phyloP scores from a whole-genome alignment of 176 grass and related monocot genomes.

The Zea luxurians region DNA sequence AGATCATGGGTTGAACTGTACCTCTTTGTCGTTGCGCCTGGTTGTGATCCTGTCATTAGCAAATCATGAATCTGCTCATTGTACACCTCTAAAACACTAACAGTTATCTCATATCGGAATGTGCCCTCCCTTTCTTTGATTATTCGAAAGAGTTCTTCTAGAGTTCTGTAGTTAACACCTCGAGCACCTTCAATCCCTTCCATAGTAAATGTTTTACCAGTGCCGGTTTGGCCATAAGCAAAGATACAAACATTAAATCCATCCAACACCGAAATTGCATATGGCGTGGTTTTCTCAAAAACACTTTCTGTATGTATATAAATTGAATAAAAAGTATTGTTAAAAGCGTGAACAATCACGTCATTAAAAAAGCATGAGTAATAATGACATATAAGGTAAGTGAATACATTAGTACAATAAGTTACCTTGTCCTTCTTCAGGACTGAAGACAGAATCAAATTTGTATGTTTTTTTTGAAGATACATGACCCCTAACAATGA shows the following conservation, averaged over 20 bases:
- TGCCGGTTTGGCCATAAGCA: conserved; percentile 91
- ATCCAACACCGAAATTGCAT: conserved; percentile 89
- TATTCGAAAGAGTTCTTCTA: conserved; percentile 82
- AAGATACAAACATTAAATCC: conserved; percentile 97
- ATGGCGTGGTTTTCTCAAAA: conserved; percentile 73
- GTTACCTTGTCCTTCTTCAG: conserved; percentile 89
- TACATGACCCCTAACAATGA: conserved; percentile 82
- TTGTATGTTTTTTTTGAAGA: conserved; percentile 85
- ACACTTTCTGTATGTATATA: conserved; percentile 57
- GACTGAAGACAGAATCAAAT: conserved; percentile 83
- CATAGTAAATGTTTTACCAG: conserved; percentile 99
- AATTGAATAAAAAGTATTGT: conserved; percentile 14
- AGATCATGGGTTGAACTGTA: conserved; percentile 21
- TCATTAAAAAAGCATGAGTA: neutral
- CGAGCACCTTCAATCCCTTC: conserved; percentile 77
- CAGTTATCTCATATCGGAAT: conserved; percentile 70
- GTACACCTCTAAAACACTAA: conserved; percentile 91
- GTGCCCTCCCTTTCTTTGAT: conserved; percentile 72
- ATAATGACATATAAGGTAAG: neutral
- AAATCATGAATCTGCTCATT: conserved; percentile 99
- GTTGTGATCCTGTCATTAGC: conserved; percentile 58
- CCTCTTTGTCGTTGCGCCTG: conserved; percentile 66
- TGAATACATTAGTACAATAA: neutral
- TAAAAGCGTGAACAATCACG: neutral
- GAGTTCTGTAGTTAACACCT: conserved; percentile 85